Conservation (phyloP, 208 protist genomes). For the Acanthamoeba pearcei region DNA sequence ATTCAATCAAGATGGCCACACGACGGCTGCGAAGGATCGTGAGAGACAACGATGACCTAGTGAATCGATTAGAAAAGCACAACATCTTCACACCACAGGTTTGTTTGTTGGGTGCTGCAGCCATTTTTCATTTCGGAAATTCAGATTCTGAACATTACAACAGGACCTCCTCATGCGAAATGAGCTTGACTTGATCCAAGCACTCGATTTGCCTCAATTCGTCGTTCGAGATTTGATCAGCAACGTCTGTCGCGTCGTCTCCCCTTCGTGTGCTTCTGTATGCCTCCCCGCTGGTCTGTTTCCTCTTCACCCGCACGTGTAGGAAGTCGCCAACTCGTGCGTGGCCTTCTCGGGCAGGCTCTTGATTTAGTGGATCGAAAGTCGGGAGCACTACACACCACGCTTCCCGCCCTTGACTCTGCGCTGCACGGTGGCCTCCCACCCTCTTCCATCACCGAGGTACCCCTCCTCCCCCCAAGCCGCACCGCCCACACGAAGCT, state of each 20-base stretch:
- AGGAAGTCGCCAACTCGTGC: background rate
- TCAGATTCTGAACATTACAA: too few species aligned
- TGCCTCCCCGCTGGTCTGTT: background rate
- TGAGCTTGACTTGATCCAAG: slow-evolving; percentile 54
- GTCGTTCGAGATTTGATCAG: slow-evolving; percentile 21
- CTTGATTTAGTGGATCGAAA: background rate
- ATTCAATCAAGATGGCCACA: background rate
- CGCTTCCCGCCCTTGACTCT: background rate
- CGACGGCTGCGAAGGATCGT: slow-evolving; percentile 12
- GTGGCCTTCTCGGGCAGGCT: background rate
- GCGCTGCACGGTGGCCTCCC: slow-evolving; percentile 52
- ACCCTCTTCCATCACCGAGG: slow-evolving; percentile 55
- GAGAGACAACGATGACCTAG: slow-evolving; percentile 19
- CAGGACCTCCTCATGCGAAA: slow-evolving; percentile 21
- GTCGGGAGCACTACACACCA: slow-evolving; percentile 1
- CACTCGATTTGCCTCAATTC: slow-evolving; percentile 33
- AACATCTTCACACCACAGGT: slow-evolving; percentile 23
- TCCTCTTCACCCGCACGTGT: background rate
- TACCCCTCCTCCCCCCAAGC: background rate
- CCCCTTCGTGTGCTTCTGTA: slow-evolving; percentile 17
- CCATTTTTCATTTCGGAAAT: background rate
- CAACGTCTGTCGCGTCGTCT: background rate
- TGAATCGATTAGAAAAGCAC: slow-evolving; percentile 10
- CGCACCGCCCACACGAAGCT: background rate
- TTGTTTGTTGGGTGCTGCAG: background rate